A percentile compares a stretch with the other conserved stretches of the same genome.
These are phyloP conservation scores for Scorias spongiosa DNA, from an alignment of 2,329 filamentous ascomycete genomes.

Conservation along the genomic window DNA sequence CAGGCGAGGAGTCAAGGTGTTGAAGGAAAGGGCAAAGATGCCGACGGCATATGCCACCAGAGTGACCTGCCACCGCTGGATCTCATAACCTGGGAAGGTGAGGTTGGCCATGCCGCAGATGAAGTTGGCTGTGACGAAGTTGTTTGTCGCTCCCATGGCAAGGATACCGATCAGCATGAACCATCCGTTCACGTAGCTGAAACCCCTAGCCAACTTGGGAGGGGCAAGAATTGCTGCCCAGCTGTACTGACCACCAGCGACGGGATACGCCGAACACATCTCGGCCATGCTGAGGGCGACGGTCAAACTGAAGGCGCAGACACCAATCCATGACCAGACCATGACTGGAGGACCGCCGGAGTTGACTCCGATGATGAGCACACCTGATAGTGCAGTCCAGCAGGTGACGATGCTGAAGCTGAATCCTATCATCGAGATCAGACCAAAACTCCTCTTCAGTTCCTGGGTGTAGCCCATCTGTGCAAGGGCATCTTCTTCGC, in stretches of 20 bases:
- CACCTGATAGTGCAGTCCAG: constrained; percentile 40
- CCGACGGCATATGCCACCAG: constrained; percentile 37
- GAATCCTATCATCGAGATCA: constrained; percentile 44
- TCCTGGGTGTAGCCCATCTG: constrained; percentile 35
- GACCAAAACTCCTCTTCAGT: constrained; percentile 39
- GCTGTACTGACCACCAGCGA: constrained; percentile 64
- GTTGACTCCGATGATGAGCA: constrained; percentile 33
- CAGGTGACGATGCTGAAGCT: constrained; percentile 45
- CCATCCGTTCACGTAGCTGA: constrained; percentile 27
- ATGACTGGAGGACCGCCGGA: constrained; percentile 53
- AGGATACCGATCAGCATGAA: constrained; percentile 27
- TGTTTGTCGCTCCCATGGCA: constrained; percentile 40
- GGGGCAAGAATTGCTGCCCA: constrained; percentile 55
- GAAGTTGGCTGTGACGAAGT: constrained; percentile 40
- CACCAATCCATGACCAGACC: constrained; percentile 55
- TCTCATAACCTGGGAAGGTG: constrained; percentile 34
- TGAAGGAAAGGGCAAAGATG: constrained; percentile 29
- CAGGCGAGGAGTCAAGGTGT: constrained; percentile 35
- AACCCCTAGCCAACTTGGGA: constrained; percentile 14
- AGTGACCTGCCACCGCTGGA: constrained; percentile 42
- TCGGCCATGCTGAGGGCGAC: constrained; percentile 56
- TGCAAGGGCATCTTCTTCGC: neutral
- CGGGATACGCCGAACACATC: constrained; percentile 60
- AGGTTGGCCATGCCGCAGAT: constrained; percentile 40
- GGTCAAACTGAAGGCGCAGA: constrained; percentile 53